These are phyloP conservation scores for Lachancea waltii DNA, from an alignment of 805 yeast species.

Conservation along the genomic window DNA sequence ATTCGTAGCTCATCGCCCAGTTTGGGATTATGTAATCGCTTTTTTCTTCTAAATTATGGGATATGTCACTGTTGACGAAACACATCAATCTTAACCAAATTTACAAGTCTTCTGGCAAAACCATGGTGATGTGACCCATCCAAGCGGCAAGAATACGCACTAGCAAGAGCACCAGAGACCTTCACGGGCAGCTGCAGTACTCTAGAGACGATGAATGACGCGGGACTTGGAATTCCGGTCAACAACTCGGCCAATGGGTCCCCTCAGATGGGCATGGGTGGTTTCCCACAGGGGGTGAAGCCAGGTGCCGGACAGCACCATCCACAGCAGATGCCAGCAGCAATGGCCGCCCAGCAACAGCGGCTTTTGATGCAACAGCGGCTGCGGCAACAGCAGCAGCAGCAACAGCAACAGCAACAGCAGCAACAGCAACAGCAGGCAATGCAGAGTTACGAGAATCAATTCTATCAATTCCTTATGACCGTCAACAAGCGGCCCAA, in stretches of 20 bases:
- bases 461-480: slow-evolving; percentile 34
- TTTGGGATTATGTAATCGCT: too few species aligned
- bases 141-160: too few species aligned
- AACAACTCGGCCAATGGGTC: background rate
- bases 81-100: background rate
- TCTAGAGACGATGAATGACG: background rate
- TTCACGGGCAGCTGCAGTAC: too few species aligned
- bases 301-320: slow-evolving; percentile 9
- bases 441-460: slow-evolving; percentile 36
- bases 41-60: too few species aligned
- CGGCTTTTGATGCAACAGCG: slow-evolving; percentile 24
- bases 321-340: slow-evolving; percentile 11
- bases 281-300: background rate
- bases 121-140: too few species aligned
- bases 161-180: too few species aligned
- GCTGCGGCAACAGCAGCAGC: slow-evolving; percentile 22
- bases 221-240: background rate
- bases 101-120: too few species aligned
- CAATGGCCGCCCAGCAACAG: slow-evolving; percentile 11
- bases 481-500: slow-evolving; percentile 36
- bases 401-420: slow-evolving; percentile 29
- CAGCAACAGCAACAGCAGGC: slow-evolving; percentile 37
- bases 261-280: background rate
- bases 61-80: background rate
- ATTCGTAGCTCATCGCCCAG: too few species aligned